Base-by-base conservation (phyloP, 257 asterid species). In the Misopates orontium region DNA sequence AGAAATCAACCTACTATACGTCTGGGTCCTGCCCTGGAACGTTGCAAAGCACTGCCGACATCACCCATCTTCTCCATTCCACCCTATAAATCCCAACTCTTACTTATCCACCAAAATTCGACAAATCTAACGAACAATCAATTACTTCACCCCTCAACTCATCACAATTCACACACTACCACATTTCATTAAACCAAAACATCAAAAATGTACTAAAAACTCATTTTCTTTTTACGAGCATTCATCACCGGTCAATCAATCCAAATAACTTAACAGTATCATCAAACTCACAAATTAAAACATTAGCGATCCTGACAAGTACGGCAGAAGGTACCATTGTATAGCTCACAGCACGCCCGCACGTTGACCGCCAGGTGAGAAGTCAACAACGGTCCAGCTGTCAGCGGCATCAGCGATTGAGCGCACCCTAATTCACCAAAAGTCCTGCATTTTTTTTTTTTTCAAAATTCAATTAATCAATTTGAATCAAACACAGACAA, bases 301-400 rank as follows among this genome's bases (percentile, higher is more conserved):
- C 73, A 85, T 71, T 92, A 92, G 96, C 98, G 91, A 89, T 89
- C 97, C 88, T 83, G 98, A 89, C 97, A 92, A 89, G 96, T 73
- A 77, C 97, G 96, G 88, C 90, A 60, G 83, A 87, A 85, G 97
- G 89, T 92, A 92, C 97, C 98, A 67, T 89, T 81, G 80, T 82
- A 81, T 86, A 89, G 94, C 95, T 89, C 96, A 79, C 97, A 89
- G 79, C 78, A 93, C 53, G 96, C 95, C 71, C 97, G 93, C 78
- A 74, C 76, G 57, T 79, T 79, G 79, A 68, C 77, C 8, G 95
- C 70, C 79, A 84, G 67, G 78, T 87, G 93, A 57, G 98, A 89
- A 5, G 95, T 82, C 83, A 87, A 71, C 45, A 69, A 69, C 49
- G 77, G 75, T 73, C 92, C 96, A 0, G 67, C 85, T 49, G 63